Percentiles rank a stretch among this genome's conserved stretches.
These are phyloP conservation scores for Pseudophaeomoniella oleicola DNA, from an alignment of 2,329 filamentous ascomycete genomes.

Conservation along the genomic window DNA sequence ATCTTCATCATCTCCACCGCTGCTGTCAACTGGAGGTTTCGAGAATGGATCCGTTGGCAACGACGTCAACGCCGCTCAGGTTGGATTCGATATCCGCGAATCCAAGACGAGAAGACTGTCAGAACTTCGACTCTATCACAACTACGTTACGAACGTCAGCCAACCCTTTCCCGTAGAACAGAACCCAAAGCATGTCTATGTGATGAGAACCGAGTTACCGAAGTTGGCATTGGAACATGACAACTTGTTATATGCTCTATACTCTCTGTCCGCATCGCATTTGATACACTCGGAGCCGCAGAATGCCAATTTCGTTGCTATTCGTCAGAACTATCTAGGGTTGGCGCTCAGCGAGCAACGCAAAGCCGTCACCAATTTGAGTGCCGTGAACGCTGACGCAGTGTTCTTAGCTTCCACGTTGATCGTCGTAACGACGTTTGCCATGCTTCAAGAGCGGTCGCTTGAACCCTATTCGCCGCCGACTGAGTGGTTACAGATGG, in stretches of 20 bases:
- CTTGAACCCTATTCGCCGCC: conserved; percentile 15
- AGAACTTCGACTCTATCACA: conserved; percentile 7
- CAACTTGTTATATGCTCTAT: conserved; percentile 6
- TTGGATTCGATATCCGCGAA: conserved; percentile 4
- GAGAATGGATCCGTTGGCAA: not conserved
- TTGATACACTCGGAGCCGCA: conserved; percentile 4
- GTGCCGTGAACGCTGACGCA: conserved; percentile 14
- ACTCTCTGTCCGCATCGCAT: conserved; percentile 5
- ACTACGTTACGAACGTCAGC: conserved; percentile 3
- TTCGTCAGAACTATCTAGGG: conserved; percentile 8
- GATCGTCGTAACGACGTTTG: conserved; percentile 15
- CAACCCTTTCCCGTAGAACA: conserved; percentile 1
- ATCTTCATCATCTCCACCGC: conserved; percentile 2
- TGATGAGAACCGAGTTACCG: conserved; percentile 3
- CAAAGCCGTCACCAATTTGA: conserved; percentile 12
- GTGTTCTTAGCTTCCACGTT: conserved; percentile 15
- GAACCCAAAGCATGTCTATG: conserved; percentile 1
- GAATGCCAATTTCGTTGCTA: conserved; percentile 3
- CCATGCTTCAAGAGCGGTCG: conserved; percentile 14
- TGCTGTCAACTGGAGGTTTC: not conserved
- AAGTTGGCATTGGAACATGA: conserved; percentile 5
- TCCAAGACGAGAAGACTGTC: conserved; percentile 5
- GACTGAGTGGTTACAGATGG: conserved; percentile 17
- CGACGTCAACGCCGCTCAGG: not conserved
- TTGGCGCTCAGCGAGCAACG: conserved; percentile 14